These are phyloP conservation scores for Penicillium bovifimosum DNA, from an alignment of 495 filamentous ascomycete species.

Conservation along the genomic window DNA sequence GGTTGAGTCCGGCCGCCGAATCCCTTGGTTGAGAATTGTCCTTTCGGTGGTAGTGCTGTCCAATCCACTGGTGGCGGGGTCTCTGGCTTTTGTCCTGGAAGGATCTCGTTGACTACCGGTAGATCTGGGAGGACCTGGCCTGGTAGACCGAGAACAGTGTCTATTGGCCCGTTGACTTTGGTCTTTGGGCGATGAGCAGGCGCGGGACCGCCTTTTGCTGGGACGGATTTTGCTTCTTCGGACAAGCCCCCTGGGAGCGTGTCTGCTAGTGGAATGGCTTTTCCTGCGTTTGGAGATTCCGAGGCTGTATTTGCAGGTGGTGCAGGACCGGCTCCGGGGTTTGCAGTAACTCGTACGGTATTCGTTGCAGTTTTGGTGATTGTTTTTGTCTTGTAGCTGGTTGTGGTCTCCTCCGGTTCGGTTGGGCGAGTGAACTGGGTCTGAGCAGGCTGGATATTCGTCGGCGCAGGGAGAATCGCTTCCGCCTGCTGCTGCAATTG, in stretches of 20 bases:
- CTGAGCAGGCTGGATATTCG: neutral
- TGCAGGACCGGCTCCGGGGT: neutral
- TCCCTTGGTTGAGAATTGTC: conserved; percentile 17
- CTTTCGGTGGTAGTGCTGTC: conserved; percentile 22
- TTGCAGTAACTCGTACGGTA: neutral
- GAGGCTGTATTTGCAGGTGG: neutral
- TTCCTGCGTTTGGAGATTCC: neutral
- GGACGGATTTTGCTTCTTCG: neutral
- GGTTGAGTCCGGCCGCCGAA: conserved; percentile 29
- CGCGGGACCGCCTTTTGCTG: neutral
- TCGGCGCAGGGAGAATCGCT: neutral
- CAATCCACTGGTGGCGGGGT: conserved; percentile 11
- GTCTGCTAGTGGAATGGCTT: neutral
- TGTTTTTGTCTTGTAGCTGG: conserved; percentile 14
- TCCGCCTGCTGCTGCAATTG: neutral
- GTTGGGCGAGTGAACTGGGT: neutral
- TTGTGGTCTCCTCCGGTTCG: conserved; percentile 8
- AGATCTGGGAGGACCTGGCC: conserved; percentile 7
- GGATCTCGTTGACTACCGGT: conserved; percentile 5
- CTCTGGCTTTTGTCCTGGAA: neutral
- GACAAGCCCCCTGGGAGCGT: neutral
- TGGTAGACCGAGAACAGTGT: neutral
- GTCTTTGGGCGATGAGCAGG: neutral
- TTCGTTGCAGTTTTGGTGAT: conserved; percentile 2
- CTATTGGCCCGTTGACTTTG: neutral